Base-by-base conservation (phyloP, 2,329 filamentous ascomycete species). In the Botryotinia globosa region DNA sequence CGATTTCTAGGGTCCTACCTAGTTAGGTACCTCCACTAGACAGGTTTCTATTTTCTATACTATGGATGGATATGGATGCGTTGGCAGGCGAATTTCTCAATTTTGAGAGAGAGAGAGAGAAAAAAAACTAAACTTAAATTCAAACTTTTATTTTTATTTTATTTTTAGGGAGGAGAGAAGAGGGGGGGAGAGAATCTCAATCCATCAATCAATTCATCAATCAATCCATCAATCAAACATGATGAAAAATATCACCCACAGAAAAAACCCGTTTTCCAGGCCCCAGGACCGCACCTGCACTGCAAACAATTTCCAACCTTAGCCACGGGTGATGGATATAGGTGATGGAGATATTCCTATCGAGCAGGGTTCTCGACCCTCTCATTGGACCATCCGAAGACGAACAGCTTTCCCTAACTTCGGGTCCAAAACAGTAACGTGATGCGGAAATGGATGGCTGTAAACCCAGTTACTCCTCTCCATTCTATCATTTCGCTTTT, bases 361-460 rank as follows among this genome's bases (percentile, higher is more conserved):
- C 69, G 68, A 74, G 63, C 74, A 78, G 74, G 78, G 75, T 73
- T 77, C 54, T 76, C 67, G 34, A 51, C 29, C 51, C n/a, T 72
- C 68, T 77, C 37, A 80, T 80, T 80, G 78, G 79, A 32, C 62
- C 37, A 29, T 45, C 14, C 29, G 34, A 67, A 34, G 44, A 48
- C 56, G 59, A 69, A 69, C 73, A 73, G 72, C 72, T 72, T 75
- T 73, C 54, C 74, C 70, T 58, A 73, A 58, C 62, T 76, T 76
- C 74, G 78, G 75, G 63, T 72, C 73, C 71, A 56, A 72, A 67
- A 63, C 44, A 71, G 74, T 80, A 78, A 80, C 78, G 79, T 80
- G 79, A 80, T 72, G 73, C 66, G 70, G 72, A 76, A 73, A 63
- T 75, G 78, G 77, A n/a, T 67, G 79, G 77, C 77, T 66, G 48